phyloP scores from a whole-genome alignment of 805 yeast genomes.

The Saccharomyces paradoxus region DNA sequence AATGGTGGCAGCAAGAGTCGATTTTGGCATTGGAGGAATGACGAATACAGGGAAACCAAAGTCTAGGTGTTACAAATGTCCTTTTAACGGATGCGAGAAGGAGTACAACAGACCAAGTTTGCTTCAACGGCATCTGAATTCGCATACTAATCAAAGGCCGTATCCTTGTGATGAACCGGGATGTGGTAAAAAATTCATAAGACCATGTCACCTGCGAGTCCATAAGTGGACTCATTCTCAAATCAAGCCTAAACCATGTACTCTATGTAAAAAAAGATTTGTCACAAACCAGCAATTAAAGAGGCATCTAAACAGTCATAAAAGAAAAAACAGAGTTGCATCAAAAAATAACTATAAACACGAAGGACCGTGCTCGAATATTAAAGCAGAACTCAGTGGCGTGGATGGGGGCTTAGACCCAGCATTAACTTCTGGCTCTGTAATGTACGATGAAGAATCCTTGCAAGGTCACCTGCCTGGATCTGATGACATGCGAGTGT shows the following conservation, averaged over 20 bases:
- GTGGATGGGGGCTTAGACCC: background rate
- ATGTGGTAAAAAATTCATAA: constrained; percentile 58
- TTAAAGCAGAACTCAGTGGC: background rate
- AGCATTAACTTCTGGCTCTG: background rate
- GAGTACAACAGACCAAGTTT: constrained; percentile 50
- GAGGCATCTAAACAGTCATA: constrained; percentile 54
- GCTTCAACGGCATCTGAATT: constrained; percentile 58
- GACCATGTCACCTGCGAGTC: constrained; percentile 74
- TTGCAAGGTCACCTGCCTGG: background rate
- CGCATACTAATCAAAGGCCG: constrained; percentile 78
- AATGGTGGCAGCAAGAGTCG: background rate
- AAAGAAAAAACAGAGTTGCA: constrained; percentile 16
- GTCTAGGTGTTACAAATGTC: constrained; percentile 40
- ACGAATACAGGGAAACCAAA: background rate
- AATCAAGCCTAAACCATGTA: constrained; percentile 49
- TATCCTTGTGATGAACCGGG: constrained; percentile 47
- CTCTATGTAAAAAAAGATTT: constrained; percentile 52
- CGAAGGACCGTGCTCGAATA: background rate
- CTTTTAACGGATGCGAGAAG: constrained; percentile 40
- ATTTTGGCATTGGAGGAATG: background rate
- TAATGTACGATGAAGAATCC: background rate
- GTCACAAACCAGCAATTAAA: constrained; percentile 50
- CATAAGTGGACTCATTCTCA: constrained; percentile 62
- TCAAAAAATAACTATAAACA: background rate
- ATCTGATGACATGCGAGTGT: background rate